Evolutionary conservation across 1,139 yeast genomes (phyloP), one percentile per base, ranked within the genome.

Genomic region (Tardiomyces depauwii): DNA sequence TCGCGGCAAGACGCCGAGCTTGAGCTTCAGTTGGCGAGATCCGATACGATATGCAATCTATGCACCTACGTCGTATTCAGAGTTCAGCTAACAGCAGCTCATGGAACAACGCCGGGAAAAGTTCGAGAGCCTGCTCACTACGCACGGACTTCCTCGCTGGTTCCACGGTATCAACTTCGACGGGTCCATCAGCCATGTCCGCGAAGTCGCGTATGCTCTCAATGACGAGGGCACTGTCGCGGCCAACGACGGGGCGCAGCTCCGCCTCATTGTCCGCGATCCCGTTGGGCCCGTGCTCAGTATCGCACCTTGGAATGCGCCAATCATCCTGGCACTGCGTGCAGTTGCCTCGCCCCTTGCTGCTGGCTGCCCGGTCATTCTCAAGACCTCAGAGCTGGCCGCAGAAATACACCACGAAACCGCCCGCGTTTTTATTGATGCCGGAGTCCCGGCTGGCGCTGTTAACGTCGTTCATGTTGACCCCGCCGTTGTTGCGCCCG

Each of bases 301-400:
- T 2, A 66, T 73, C 5, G 65, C 75, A 2, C 74, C 77, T 1
- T 73, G 77, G 77, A 73, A 73, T 56, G 77, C 76, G 0, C 75
- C 78, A 1, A 61, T 67, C 1, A 59, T 73, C 28, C 61, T 73
- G 32, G 55, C 55, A 1, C 42, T 56, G 46, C 44, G 65, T 21
- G 53, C 61, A 7, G 52, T 55, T 2, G 56, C 55, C 2, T 49
- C 55, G 11, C 65, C 65, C 1, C 64, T 80, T 51, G 85, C 86
- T 45, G 83, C 85, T 36, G 93, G 93, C 68, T 82, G 82, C 73
- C 77, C 89, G 49, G 74, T 82, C 56, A 85, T 85, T 47, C 68
- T 85, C 65, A 84, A 84, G 71, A 73, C 89, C 45, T 89, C 94
- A 43, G 91, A 83, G 68, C 76, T 85, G 49, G 85, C 94, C 45